Evolutionary conservation across 2,329 filamentous ascomycete species (phyloP), one percentile per base, ranked within the genome.

Genomic region (Ploettnerulaceae sp.): DNA sequence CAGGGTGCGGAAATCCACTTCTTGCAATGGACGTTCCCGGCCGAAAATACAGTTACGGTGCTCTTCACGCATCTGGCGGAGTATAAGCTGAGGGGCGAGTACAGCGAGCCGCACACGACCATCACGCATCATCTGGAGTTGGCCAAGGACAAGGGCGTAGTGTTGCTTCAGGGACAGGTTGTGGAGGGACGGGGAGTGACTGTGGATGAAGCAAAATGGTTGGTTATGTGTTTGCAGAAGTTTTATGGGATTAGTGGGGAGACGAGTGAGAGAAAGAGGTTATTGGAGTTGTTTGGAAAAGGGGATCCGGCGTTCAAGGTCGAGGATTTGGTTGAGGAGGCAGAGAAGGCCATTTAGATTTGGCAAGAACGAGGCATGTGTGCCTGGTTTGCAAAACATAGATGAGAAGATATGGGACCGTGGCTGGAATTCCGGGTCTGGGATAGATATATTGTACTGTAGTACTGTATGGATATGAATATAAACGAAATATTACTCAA

Each of bases 11-110:
- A 97, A 67, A 89, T 98, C 35, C 93, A 98, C 69, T 95, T 95
- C 67, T 69, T 98, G 52, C 91, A 98, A 68, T 98, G 94, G 89
- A 86, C 86, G 0, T 96, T 95, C 67, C 90, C 95, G 50, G 75
- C 81, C 0, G 71, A 74, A 70, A 24, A 75, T 50, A 84, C 81
- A 3, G 79, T 77, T 49, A 88, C 85, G 0, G 83, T 97, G 5
- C 81, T 98, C 25, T 97, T 98, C 70, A 98, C 93, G 0, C 86
- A 93, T 62, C 75, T 98, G 24, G 91, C 88, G 12, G 89, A 96
- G 65, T 98, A 86, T 71, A 96, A 97, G 73, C 70, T 88, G 48
- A 77, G 91, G 41, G 90, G 90, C 41, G 87, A 95, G 66, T 98
- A 82, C 63, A 89, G 89, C 34, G 81, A 85, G 66, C 90, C 93